phyloP scores from a whole-genome alignment of 1,284 basidiomycete species.

The Termitomyces sp. region DNA sequence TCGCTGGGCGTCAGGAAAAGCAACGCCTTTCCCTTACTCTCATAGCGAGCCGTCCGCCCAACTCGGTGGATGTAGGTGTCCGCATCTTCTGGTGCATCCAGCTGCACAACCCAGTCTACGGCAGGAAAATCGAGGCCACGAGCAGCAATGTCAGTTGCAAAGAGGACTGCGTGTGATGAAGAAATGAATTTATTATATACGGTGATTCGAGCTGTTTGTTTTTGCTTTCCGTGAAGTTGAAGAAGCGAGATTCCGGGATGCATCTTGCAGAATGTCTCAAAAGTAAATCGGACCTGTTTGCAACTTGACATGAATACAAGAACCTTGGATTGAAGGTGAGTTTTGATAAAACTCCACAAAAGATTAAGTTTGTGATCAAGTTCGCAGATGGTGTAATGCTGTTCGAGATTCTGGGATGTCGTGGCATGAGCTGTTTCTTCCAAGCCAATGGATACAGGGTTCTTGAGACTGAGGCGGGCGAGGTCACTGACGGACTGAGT shows the following conservation, averaged over 20 bases:
- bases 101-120: constrained; percentile 96
- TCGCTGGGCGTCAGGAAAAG: constrained; percentile 87
- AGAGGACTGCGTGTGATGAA: constrained; percentile 76
- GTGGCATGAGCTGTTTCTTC: constrained; percentile 42
- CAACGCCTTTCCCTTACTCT: constrained; percentile 84
- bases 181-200: constrained; percentile 82
- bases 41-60: constrained; percentile 91
- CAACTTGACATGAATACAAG: constrained; percentile 95
- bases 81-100: constrained; percentile 98
- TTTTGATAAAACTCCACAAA: constrained; percentile 94
- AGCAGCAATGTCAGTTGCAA: constrained; percentile 97
- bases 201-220: constrained; percentile 82
- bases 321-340: constrained; percentile 87
- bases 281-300: constrained; percentile 97
- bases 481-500: constrained; percentile 88
- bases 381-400: constrained; percentile 84
- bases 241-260: constrained; percentile 91
- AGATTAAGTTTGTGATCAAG: constrained; percentile 90
- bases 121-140: constrained; percentile 96
- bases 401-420: constrained; percentile 68
- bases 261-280: constrained; percentile 92
- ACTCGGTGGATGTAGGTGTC: constrained; percentile 98
- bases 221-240: constrained; percentile 95
- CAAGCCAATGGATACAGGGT: constrained; percentile 76
- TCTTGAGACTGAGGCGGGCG: constrained; percentile 84